phyloP scores from a whole-genome alignment of 257 asterid species.

The Fraxinus cuspidata region DNA sequence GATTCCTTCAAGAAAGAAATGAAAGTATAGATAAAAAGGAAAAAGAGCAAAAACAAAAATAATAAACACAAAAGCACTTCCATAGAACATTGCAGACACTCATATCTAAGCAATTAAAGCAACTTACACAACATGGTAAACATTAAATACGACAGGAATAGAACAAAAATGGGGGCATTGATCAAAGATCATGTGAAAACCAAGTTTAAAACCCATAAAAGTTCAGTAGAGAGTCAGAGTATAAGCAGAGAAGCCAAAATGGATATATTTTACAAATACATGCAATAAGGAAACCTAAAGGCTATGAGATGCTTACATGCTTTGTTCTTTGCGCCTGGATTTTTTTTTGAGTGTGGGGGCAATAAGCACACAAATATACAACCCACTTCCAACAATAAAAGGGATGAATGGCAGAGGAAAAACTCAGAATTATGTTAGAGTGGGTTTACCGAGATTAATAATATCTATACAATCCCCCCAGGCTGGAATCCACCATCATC shows the following conservation, averaged over 20 bases:
- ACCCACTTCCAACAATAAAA: constrained; percentile 25
- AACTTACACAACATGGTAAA: not conserved
- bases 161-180: not conserved
- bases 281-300: constrained; percentile 30
- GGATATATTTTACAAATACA: constrained; percentile 53
- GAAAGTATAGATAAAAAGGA: constrained; percentile 19
- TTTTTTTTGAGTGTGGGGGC: not conserved
- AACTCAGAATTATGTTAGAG: constrained; percentile 52
- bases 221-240: constrained; percentile 29
- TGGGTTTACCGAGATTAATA: constrained; percentile 52
- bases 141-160: not conserved
- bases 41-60: not conserved
- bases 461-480: constrained; percentile 72
- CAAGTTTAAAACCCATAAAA: constrained; percentile 23
- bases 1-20: constrained; percentile 12
- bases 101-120: not conserved
- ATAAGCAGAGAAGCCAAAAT: constrained; percentile 42
- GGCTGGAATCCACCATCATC: constrained; percentile 79
- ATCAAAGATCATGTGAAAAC: constrained; percentile 28
- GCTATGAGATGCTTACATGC: constrained; percentile 34
- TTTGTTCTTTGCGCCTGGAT: not conserved
- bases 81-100: not conserved
- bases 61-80: not conserved
- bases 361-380: constrained; percentile 40
- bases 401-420: constrained; percentile 28